phyloP scores from a whole-genome alignment of 352 stramenopile species.

The Elongisporangium anandrum region DNA sequence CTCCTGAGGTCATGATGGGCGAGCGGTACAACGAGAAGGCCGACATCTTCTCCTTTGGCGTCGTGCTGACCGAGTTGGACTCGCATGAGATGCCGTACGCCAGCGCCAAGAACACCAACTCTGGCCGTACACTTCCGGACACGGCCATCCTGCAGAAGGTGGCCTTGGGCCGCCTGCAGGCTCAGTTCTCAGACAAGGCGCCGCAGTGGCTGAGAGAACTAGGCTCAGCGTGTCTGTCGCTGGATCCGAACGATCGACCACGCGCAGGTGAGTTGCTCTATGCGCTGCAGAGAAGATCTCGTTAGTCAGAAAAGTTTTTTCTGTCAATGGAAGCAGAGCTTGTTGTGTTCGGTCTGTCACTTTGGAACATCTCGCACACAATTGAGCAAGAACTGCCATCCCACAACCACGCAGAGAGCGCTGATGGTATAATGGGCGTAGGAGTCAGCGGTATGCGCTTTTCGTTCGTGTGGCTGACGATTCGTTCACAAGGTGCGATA shows the following conservation, averaged over 20 bases:
- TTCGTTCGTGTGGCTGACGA: no score
- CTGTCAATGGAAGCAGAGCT: no score
- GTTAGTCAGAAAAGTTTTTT: no score
- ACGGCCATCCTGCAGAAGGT: slow-evolving; percentile 37
- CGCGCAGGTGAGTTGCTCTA: slow-evolving; percentile 26
- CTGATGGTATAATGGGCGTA: no score
- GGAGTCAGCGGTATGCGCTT: no score
- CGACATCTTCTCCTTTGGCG: slow-evolving; percentile 50
- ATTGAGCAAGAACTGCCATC: no score
- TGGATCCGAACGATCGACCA: slow-evolving; percentile 16
- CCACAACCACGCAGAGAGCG: no score
- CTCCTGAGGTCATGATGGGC: slow-evolving; percentile 39
- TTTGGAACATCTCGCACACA: no score
- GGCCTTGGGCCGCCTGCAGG: slow-evolving; percentile 16
- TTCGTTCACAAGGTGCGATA: no score
- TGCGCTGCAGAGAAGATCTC: slow-evolving; percentile 14
- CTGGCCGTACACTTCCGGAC: slow-evolving; percentile 17
- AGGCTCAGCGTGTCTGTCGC: no score
- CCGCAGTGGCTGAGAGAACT: no score
- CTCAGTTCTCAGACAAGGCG: background rate
- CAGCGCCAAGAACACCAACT: slow-evolving; percentile 13
- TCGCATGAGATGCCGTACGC: slow-evolving; percentile 28
- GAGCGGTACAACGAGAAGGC: slow-evolving; percentile 33
- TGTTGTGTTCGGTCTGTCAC: no score
- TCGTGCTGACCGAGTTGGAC: slow-evolving; percentile 42